Evolutionary conservation across 208 protist species (phyloP), one percentile per base, ranked within the genome.

Genomic region (Zelonia costaricensis): DNA sequence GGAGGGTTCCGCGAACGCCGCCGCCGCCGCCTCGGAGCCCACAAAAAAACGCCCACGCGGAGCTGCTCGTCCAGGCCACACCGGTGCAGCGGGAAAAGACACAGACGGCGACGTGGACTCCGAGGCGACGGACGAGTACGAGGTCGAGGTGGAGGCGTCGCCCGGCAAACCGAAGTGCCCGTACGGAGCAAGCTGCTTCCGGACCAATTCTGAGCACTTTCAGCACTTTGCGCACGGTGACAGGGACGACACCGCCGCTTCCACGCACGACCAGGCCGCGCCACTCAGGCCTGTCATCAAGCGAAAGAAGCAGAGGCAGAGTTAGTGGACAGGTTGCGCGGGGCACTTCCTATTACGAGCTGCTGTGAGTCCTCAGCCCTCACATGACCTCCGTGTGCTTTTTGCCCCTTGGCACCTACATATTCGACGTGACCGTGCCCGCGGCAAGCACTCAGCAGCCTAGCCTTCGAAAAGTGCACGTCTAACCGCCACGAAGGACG

Each of bases 51-150:
- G 40, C 25, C 42, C 40, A 54, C 22, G 43, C 44, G 15, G 49
- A 45, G 15, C 40, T 27, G 33, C 51, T n/a, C n/a, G n/a, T n/a
- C n/a, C n/a, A n/a, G n/a, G n/a, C n/a, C n/a, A n/a, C n/a, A n/a
- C n/a, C n/a, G n/a, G n/a, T n/a, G n/a, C n/a, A n/a, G n/a, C n/a
- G n/a, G n/a, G n/a, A n/a, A n/a, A n/a, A n/a, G n/a, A n/a, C n/a
- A n/a, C 43, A 36, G 62, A 74, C 12, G 68, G 69, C 39, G 78
- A 69, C 30, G 71, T 61, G 1, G 75, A 76, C 38, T 91, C 87
- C 1, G 78, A 90, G 28, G 74, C 80, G 13, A 93, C 87, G 45
- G 80, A 85, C 0, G 83, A 93, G 56, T 87, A 84, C 62, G 79
- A 86, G 44, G 78, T 88, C 18, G 87, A 66, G 7, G 77, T 93